Conservation (phyloP, 768 basidiomycete genomes). For the Boletus sp. region DNA sequence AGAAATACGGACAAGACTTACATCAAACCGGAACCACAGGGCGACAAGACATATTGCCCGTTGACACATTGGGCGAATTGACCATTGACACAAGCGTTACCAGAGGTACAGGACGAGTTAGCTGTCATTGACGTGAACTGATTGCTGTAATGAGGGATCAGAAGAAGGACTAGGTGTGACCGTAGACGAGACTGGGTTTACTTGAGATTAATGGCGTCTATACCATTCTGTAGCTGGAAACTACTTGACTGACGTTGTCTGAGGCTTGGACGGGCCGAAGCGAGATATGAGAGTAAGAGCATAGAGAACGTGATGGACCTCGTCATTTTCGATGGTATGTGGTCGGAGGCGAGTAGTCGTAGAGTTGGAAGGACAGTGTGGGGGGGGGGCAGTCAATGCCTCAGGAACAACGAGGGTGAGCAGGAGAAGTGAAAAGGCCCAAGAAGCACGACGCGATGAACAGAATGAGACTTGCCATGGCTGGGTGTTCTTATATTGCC, state of each 20-base stretch:
- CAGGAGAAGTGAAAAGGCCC: neutral
- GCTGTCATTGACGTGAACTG: constrained; percentile 17
- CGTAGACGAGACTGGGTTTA: constrained; percentile 15
- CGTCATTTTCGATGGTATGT: constrained; percentile 23
- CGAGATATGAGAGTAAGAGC: constrained; percentile 25
- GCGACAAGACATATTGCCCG: constrained; percentile 35
- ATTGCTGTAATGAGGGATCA: constrained; percentile 15
- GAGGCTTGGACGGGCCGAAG: constrained; percentile 36
- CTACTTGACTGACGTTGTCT: constrained; percentile 24
- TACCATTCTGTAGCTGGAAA: constrained; percentile 38
- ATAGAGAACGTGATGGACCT: constrained; percentile 39
- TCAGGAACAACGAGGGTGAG: constrained; percentile 8
- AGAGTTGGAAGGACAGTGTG: neutral
- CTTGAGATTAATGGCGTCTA: constrained; percentile 43
- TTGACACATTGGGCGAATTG: constrained; percentile 56
- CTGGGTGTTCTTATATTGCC: constrained; percentile 17
- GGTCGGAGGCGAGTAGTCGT: neutral
- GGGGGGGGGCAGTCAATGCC: constrained; percentile 25
- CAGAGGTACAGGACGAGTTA: constrained; percentile 36
- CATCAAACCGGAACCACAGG: constrained; percentile 18
- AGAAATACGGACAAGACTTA: constrained; percentile 2
- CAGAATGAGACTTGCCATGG: neutral
- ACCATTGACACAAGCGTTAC: constrained; percentile 46
- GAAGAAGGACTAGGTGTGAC: neutral
- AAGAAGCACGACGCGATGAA: neutral